These are phyloP conservation scores for Tolypocladium paradoxum DNA, from an alignment of 2,329 filamentous ascomycete genomes.

Conservation along the genomic window DNA sequence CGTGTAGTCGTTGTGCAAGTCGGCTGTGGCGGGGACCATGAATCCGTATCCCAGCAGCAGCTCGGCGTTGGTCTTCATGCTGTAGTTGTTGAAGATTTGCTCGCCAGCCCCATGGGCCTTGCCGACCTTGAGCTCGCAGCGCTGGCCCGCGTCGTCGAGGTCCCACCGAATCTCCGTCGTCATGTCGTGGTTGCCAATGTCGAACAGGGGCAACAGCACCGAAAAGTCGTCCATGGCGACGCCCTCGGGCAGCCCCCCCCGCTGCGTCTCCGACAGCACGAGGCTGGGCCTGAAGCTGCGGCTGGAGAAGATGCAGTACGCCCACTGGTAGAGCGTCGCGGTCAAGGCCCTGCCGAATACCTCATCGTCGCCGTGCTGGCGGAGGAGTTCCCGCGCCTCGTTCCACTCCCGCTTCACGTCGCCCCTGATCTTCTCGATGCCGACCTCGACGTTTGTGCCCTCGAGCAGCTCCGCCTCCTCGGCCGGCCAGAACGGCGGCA, in stretches of 20 bases:
- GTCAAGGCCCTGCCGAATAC: constrained; percentile 26
- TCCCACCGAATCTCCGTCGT: constrained; percentile 50
- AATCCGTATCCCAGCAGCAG: constrained; percentile 55
- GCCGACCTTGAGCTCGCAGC: constrained; percentile 32
- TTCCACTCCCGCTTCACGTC: constrained; percentile 36
- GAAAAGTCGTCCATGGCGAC: constrained; percentile 47
- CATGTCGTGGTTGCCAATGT: constrained; percentile 62
- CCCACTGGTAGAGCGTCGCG: constrained; percentile 49
- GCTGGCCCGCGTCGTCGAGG: constrained; percentile 24
- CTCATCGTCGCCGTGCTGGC: constrained; percentile 10
- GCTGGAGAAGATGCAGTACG: constrained; percentile 53
- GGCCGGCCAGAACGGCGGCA: constrained; percentile 54
- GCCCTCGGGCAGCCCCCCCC: constrained; percentile 16
- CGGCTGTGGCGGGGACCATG: constrained; percentile 34
- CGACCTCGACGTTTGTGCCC: constrained; percentile 41
- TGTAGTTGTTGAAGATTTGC: constrained; percentile 62
- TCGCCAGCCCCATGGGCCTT: constrained; percentile 37
- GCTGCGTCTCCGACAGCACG: constrained; percentile 31
- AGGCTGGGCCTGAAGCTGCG: constrained; percentile 53
- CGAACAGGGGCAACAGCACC: constrained; percentile 58
- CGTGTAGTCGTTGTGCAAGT: constrained; percentile 48
- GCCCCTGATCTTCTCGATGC: constrained; percentile 34
- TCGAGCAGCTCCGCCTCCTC: constrained; percentile 47
- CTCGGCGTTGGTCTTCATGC: constrained; percentile 63
- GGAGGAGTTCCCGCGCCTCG: constrained; percentile 27